A percentile compares a stretch with the other conserved stretches of the same genome.
Evolutionary conservation across 2,329 filamentous ascomycete genomes (phyloP).

Genomic region (Pseudodiploospora longispora): DNA sequence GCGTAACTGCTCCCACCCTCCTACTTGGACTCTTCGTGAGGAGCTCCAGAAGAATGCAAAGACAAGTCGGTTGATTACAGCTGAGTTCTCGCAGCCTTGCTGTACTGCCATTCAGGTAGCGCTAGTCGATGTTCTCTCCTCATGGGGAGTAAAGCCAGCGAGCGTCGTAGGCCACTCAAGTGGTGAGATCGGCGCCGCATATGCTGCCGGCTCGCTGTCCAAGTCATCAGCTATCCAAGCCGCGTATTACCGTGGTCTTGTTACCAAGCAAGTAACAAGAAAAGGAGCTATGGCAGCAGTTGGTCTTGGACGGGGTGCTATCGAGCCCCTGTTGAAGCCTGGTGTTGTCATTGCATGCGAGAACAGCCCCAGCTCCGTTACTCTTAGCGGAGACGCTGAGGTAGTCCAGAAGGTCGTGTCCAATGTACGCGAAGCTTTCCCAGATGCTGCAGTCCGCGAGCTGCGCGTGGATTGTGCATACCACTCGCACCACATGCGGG

Average conservation of each 20-base stretch:
- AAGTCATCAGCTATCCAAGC: constrained; percentile 9
- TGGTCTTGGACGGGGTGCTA: constrained; percentile 6
- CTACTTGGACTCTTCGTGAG: not conserved
- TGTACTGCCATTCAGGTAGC: constrained; percentile 27
- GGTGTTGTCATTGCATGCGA: constrained; percentile 13
- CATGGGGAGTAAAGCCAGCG: constrained; percentile 20
- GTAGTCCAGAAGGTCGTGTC: constrained; percentile 5
- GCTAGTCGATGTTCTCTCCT: constrained; percentile 24
- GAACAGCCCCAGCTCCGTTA: constrained; percentile 14
- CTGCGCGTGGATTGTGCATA: constrained; percentile 12
- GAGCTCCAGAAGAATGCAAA: not conserved
- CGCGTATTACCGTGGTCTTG: constrained; percentile 14
- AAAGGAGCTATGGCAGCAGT: constrained; percentile 18
- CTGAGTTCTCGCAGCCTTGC: constrained; percentile 19
- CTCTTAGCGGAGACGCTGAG: constrained; percentile 14
- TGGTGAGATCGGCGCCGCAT: constrained; percentile 23
- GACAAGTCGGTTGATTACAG: not conserved
- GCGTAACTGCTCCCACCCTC: not conserved
- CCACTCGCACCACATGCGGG: constrained; percentile 20
- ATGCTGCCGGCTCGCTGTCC: constrained; percentile 13
- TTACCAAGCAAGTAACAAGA: not conserved
- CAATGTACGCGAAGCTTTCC: not conserved
- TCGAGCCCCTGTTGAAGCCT: constrained; percentile 8
- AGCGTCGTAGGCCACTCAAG: constrained; percentile 31
- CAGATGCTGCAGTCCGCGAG: not conserved